These are phyloP conservation scores for Colletotrichum coccodes DNA, from an alignment of 2,329 filamentous ascomycete species.

Conservation along the genomic window DNA sequence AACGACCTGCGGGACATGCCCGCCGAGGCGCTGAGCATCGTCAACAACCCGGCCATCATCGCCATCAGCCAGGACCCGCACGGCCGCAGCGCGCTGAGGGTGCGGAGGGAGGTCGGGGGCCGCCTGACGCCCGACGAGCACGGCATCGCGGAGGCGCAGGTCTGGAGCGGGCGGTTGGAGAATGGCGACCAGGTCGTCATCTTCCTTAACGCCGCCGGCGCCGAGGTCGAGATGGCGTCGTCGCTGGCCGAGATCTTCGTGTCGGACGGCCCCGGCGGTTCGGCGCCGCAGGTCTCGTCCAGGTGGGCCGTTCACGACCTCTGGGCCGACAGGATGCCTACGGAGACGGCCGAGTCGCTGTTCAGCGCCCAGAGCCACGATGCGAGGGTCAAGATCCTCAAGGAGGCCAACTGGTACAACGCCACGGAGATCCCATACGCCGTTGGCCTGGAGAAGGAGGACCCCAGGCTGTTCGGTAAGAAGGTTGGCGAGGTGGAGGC, in stretches of 20 bases:
- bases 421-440: conserved; percentile 34
- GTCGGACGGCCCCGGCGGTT: conserved; percentile 35
- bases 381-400: conserved; percentile 12
- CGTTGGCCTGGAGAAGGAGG: conserved; percentile 32
- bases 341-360: conserved; percentile 27
- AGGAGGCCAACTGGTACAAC: conserved; percentile 34
- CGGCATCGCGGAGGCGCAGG: conserved; percentile 39
- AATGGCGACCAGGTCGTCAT: conserved; percentile 35
- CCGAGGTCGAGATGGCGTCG: conserved; percentile 28
- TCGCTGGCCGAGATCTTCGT: conserved; percentile 37
- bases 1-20: conserved; percentile 45
- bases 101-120: conserved; percentile 45
- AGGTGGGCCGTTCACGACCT: conserved; percentile 37
- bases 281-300: conserved; percentile 32
- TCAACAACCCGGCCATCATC: conserved; percentile 38
- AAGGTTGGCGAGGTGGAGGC: conserved; percentile 34
- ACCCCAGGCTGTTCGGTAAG: conserved; percentile 35
- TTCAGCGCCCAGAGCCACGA: conserved; percentile 23
- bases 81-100: conserved; percentile 40
- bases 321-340: conserved; percentile 35
- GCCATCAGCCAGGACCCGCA: conserved; percentile 48
- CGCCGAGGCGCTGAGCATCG: conserved; percentile 33
- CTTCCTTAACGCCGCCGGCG: conserved; percentile 33
- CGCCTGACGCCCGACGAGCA: conserved; percentile 41
- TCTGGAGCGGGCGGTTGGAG: conserved; percentile 40